Percentiles rank a stretch among this genome's conserved stretches.
Evolutionary conservation across 306 rosid species (phyloP).

Genomic region (Ormosia semicastrata): DNA sequence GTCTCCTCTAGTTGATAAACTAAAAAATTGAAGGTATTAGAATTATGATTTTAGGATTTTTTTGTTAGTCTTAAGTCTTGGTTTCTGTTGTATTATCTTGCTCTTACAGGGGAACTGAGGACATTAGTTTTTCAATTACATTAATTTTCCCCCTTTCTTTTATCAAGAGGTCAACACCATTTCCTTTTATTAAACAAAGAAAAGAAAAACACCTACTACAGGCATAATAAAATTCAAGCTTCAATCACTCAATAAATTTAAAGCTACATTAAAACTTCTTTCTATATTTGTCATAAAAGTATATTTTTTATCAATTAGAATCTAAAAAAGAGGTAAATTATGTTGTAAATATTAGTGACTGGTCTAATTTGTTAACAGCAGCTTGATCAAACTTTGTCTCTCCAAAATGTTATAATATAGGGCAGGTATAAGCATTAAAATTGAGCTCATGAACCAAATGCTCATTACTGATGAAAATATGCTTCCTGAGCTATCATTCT

Average conservation of each 20-base stretch:
- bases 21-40: background rate
- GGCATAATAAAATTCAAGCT: background rate
- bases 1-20: too few relatives aligned
- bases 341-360: background rate
- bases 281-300: background rate
- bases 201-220: background rate
- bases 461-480: background rate
- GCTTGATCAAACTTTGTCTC: background rate
- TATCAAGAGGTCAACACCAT: background rate
- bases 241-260: background rate
- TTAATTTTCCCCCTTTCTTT: background rate
- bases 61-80: background rate
- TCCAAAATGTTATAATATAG: background rate
- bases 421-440: background rate
- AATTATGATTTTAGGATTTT: background rate
- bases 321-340: background rate
- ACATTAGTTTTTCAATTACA: constrained; percentile 1
- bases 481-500: background rate
- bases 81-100: background rate
- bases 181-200: constrained; percentile 3
- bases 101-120: background rate
- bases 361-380: background rate
- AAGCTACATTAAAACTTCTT: background rate
- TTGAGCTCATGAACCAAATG: background rate
- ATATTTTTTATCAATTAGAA: background rate